A percentile compares a stretch with the other conserved stretches of the same genome.
Conservation (phyloP, 768 basidiomycete species). For the Leccinum barrowsii region DNA sequence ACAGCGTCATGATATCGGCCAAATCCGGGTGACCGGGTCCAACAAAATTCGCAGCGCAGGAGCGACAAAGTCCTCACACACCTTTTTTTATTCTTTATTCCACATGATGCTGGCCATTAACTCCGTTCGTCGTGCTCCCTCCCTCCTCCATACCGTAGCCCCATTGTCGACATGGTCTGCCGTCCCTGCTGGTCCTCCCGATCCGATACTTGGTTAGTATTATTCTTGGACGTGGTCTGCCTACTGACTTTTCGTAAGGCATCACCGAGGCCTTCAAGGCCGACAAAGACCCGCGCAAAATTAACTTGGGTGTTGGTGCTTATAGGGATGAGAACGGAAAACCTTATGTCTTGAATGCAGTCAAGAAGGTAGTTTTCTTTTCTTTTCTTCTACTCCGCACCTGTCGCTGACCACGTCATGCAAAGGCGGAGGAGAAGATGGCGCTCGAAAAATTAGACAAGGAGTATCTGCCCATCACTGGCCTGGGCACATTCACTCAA, state of each 20-base stretch:
- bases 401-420: background rate
- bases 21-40: constrained; percentile 11
- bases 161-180: constrained; percentile 73
- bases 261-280: constrained; percentile 97
- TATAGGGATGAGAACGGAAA: constrained; percentile 94
- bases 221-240: background rate
- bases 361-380: constrained; percentile 63
- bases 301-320: constrained; percentile 97
- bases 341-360: constrained; percentile 87
- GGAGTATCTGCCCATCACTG: constrained; percentile 96
- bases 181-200: constrained; percentile 86
- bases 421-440: constrained; percentile 74
- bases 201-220: constrained; percentile 81
- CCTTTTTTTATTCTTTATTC: background rate
- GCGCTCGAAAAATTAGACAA: constrained; percentile 72
- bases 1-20: constrained; percentile 5
- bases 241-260: constrained; percentile 41
- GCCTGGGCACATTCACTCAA: constrained; percentile 80
- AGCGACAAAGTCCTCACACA: background rate
- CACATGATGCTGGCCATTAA: constrained; percentile 38
- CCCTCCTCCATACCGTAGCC: constrained; percentile 36
- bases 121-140: constrained; percentile 48
- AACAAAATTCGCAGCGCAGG: background rate
- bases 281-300: constrained; percentile 87
- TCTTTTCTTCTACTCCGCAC: background rate